Conservation (phyloP, 805 yeast genomes). For the Maudiozyma saulgeensis region DNA sequence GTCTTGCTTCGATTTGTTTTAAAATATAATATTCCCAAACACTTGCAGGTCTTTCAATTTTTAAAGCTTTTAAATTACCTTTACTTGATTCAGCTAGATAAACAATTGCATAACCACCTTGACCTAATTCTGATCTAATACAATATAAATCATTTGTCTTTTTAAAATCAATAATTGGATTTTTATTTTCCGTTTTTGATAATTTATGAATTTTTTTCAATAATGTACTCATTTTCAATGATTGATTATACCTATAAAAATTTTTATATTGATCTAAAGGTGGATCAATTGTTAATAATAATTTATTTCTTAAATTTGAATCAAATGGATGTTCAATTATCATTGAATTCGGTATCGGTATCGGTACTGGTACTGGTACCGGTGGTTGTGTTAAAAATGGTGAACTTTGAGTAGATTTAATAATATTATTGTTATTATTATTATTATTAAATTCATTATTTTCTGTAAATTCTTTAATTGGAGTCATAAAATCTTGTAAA, state of each 20-base stretch:
- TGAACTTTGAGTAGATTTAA: slow-evolving; percentile 16
- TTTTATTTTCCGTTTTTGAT: slow-evolving; percentile 30
- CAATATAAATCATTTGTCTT: slow-evolving; percentile 29
- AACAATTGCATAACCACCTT: slow-evolving; percentile 75
- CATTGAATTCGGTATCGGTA: not conserved
- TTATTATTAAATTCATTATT: slow-evolving; percentile 1
- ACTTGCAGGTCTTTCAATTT: slow-evolving; percentile 59
- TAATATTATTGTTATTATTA: not conserved
- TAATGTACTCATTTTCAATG: slow-evolving; percentile 30
- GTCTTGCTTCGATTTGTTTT: slow-evolving; percentile 41
- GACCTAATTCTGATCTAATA: slow-evolving; percentile 47
- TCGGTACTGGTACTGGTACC: not conserved
- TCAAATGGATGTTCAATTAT: slow-evolving; percentile 38
- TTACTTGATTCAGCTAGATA: slow-evolving; percentile 54
- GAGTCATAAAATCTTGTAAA: slow-evolving; percentile 18
- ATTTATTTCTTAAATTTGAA: slow-evolving; percentile 29
- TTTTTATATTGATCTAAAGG: slow-evolving; percentile 29
- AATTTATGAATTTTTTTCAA: slow-evolving; percentile 32
- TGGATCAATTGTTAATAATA: slow-evolving; percentile 33
- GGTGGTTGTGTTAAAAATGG: slow-evolving; percentile 24
- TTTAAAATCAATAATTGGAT: slow-evolving; percentile 27
- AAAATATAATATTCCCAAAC: slow-evolving; percentile 79
- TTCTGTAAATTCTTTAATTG: slow-evolving; percentile 24
- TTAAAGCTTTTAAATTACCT: slow-evolving; percentile 55
- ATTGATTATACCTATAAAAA: slow-evolving; percentile 23